A percentile compares a stretch with the other conserved stretches of the same genome.
Evolutionary conservation across 2,329 filamentous ascomycete genomes (phyloP).

Genomic region (Trichophaea hybrida): DNA sequence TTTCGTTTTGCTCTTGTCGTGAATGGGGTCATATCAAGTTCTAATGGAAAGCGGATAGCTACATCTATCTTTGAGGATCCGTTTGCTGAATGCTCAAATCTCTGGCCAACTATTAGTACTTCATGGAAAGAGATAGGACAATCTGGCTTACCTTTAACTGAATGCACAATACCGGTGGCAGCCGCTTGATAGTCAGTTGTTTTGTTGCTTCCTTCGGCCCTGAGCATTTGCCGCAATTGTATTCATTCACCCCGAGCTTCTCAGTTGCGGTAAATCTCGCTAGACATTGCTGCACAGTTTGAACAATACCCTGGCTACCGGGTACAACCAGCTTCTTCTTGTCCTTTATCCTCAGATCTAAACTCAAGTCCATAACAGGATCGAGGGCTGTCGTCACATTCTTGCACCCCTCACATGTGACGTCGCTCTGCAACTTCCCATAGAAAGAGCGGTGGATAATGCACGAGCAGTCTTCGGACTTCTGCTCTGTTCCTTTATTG

Average conservation of each 20-base stretch:
- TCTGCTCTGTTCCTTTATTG: conserved; percentile 44
- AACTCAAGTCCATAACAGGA: conserved; percentile 77
- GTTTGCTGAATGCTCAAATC: conserved; percentile 63
- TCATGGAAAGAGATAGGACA: background rate
- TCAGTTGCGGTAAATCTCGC: conserved; percentile 80
- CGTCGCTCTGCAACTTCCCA: conserved; percentile 77
- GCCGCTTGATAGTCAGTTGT: conserved; percentile 65
- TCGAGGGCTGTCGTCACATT: conserved; percentile 72
- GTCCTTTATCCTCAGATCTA: conserved; percentile 63
- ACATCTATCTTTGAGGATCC: conserved; percentile 78
- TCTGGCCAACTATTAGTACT: conserved; percentile 30
- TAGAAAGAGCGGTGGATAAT: conserved; percentile 92
- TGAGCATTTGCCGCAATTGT: conserved; percentile 64
- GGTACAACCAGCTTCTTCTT: conserved; percentile 40
- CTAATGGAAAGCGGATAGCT: conserved; percentile 68
- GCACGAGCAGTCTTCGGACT: conserved; percentile 50
- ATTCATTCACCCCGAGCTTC: conserved; percentile 59
- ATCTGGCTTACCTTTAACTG: conserved; percentile 61
- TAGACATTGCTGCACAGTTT: conserved; percentile 56
- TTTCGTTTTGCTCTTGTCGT: conserved; percentile 47
- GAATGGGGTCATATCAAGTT: conserved; percentile 82
- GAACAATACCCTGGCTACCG: conserved; percentile 10
- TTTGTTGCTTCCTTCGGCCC: conserved; percentile 58
- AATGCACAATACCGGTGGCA: conserved; percentile 81
- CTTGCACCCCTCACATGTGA: conserved; percentile 76